Base-by-base conservation (phyloP, 768 basidiomycete species). In the Rhodosporidiobolus sp. region DNA sequence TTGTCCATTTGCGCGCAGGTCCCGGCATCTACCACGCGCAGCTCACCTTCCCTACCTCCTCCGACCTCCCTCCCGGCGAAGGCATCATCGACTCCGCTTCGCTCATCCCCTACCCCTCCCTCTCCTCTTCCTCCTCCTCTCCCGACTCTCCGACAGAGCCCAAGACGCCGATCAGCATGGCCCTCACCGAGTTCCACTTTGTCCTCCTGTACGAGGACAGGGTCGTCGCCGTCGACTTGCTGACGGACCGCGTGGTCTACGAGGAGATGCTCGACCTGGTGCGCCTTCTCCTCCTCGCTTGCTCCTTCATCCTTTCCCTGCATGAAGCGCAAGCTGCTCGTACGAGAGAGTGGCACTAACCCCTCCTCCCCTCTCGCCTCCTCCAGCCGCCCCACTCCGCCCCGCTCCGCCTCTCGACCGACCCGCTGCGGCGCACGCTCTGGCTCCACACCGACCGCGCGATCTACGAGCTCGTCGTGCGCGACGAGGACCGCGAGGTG, bases 371-470 rank as follows among this genome's bases (percentile, higher is more conserved):
- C 62, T 73, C 48, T 34, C 30, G 19, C 19, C 34, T 38, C 49
- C 16, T 10, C 11, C 79, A 96, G 94, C 89, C 88, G 86, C 83
- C 87, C 11, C 86, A 85, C 35, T 92, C 95, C 78, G 82, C 81
- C 48, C 87, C 92, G 26, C 83, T 86, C 38, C 91, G 89, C 0
- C 82, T 97, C 45, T 86, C 89, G 10, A 86, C 90, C 16, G 96
- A 99, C 81, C 90, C 90, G 26, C 88, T 91, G 7, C 87, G 90
- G 16, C 88, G 87, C 81, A 98, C 95, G 22, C 94, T 89, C 77
- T 99, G 96, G 96, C 86, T 94, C 3, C 94, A 89, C 79, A 94
- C 94, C 0, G 88, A 91, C 74, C 87, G 88, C 72, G 90, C 91
- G 0, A 85, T 99, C 28, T 94, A 91, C 77, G 96, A 99, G 78